Conservation (phyloP, 345 rosid species). For the Lagerstroemia speciosa region DNA sequence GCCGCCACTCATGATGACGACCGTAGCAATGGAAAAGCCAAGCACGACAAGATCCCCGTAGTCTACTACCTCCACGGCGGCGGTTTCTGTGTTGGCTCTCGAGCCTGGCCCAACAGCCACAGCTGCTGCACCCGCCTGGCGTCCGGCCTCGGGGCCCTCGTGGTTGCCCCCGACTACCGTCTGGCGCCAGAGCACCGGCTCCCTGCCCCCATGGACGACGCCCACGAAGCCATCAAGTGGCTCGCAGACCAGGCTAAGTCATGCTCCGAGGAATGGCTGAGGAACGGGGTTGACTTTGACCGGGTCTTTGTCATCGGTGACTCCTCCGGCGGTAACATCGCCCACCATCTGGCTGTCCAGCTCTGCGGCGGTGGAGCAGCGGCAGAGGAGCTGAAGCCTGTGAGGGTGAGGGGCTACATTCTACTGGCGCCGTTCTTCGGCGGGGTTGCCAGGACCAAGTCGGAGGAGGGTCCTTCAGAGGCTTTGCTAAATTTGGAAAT, state of each 20-base stretch:
- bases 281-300: conserved; percentile 40
- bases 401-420: conserved; percentile 64
- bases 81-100: conserved; percentile 77
- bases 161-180: conserved; percentile 63
- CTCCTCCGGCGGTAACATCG: conserved; percentile 87
- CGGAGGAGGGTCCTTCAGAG: conserved; percentile 72
- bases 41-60: conserved; percentile 23
- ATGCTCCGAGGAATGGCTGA: conserved; percentile 34
- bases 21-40: background rate
- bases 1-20: background rate
- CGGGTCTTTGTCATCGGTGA: conserved; percentile 62
- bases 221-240: conserved; percentile 17
- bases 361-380: conserved; percentile 32
- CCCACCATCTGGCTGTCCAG: conserved; percentile 66
- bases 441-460: conserved; percentile 59
- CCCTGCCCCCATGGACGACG: conserved; percentile 72
- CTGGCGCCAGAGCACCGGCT: conserved; percentile 78
- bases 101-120: conserved; percentile 64
- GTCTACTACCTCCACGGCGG: conserved; percentile 65
- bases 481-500: conserved; percentile 44
- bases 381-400: conserved; percentile 28
- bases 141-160: conserved; percentile 44
- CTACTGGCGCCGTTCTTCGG: conserved; percentile 85
- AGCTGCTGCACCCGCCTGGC: conserved; percentile 60
- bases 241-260: conserved; percentile 22